Base-by-base conservation (phyloP, 2,329 filamentous ascomycete species). In the Lecanosticta acicola region DNA sequence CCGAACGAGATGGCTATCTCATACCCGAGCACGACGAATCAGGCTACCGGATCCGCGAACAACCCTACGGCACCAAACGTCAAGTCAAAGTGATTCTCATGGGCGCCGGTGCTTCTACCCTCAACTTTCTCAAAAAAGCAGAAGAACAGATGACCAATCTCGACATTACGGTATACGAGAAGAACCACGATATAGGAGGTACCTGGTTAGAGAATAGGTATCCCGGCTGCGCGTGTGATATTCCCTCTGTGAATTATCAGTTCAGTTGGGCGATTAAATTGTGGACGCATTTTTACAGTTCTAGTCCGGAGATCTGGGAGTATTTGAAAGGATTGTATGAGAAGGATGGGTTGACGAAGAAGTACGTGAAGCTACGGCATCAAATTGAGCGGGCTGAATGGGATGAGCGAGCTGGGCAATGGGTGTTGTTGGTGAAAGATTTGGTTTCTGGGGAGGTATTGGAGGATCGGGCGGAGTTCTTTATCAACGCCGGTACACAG, bases 201-300 rank as follows among this genome's bases (percentile, higher is more conserved):
- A 66, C 64, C 0, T 65, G 61, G 57, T 43, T 61, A 8, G 63
- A 64, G 44, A 66, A 65, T 36, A 41, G 58, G 21, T 67, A 71
- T 43, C 66, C 67, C 3, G 35, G 35, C 19, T 68, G 70, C 57
- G 61, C 67, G 20, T 70, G 70, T 56, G 71, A 75, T 32, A 71
- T 74, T 19, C 72, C 71, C 0, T 64, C 64, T 3, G 71, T 74
- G 39, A 70, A 68, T 19, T 75, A 75, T 41, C 72, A 76, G 46
- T 76, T 73, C 49, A 69, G 68, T 4, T 78, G 74, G 64, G 72
- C 72, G 47, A 74, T 73, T 59, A 73, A 64, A 46, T 55, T 66
- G 0, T 75, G 71, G 73, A 68, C 66, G 4, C 67, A 70, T 10
- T 75, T 73, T 56, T 76, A 74, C 55, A 71, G 69, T 2, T 68